Evolutionary conservation across 148 eudicot species (phyloP), one percentile per base, ranked within the genome.

Genomic region (Camellia granthamiana): DNA sequence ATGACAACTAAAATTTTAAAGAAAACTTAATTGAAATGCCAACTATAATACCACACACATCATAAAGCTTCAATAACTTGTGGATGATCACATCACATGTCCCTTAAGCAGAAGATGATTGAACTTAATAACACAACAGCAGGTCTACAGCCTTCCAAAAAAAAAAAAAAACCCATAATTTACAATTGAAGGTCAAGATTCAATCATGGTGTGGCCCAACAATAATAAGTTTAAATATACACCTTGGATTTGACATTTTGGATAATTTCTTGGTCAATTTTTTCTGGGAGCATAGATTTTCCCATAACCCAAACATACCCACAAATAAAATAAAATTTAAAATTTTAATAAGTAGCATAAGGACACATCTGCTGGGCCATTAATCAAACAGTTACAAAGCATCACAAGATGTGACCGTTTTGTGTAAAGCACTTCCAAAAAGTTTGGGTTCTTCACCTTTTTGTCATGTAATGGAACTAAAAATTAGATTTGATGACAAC

Each of bases 321-420:
- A 58, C 8, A 58, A 58, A 10, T 7, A 14, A 49, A 49, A 49
- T 49, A 49, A 49, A 49, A 49, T 21, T 30, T 21, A 42, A 4
- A 14, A 38, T 41, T 30, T 23, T 4, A 21, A 4, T 6, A 38
- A 15, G 18, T 38, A 15, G 5, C 9, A 5, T 6, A 72, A 14
- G 49, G 16, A 68, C 71, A 72, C 58, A 12, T 11, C 58, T 4
- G 4, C 42, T 21, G 75, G 75, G 18, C 75, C 13, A 49, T 47
- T 72, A 19, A 72, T 72, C 75, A 51, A 51, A 72, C 59, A 51
- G 75, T 49, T 72, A 21, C 12, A 19, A 11, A 21, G 75, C 43
- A 49, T 18, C 38, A 72, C 2, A 9, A 72, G 59, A 51, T 21
- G 52, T 49, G 52, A 55, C 59, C 59, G 12, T 12, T 55, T 55